Evolutionary conservation across 192 early-diverging fungal genomes (phyloP), one percentile per base, ranked within the genome.

Genomic region (Mortierella claussenii): DNA sequence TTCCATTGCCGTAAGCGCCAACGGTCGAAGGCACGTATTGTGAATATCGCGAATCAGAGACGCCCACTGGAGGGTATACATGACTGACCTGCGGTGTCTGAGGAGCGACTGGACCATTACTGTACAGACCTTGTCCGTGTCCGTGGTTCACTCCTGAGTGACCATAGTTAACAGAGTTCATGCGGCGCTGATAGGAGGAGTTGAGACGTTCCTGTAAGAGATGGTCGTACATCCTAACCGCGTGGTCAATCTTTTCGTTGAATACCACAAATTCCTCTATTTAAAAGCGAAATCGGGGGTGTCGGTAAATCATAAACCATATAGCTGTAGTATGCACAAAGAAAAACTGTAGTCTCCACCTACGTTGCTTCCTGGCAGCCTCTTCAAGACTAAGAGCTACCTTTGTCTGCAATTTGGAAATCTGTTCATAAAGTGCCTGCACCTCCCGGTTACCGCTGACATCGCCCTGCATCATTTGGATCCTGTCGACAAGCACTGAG

Each of bases 321-420:
- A n/a, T n/a, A n/a, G n/a, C n/a, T n/a, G n/a, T n/a, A n/a, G n/a
- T n/a, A n/a, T n/a, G n/a, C n/a, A n/a, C n/a, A n/a, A n/a, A n/a
- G n/a, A n/a, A n/a, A n/a, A n/a, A n/a, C n/a, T n/a, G n/a, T n/a
- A n/a, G n/a, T n/a, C n/a, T n/a, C n/a, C n/a, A 54, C 18, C 67
- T 79, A 81, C 81, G 79, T 75, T 97, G 96, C 67, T 95, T 96
- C 42, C 84, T 78, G 31, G 87, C 89, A 18, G 94, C 88, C 31
- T 89, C 90, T 26, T 92, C 89, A 24, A 97, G 76, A 27, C 78
- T 91, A 21, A 87, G 86, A 7, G 89, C 86, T n/a, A 99, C 85
- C 78, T 95, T 96, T 26, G 93, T 95, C 61, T 94, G 94, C 13
- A 98, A 73, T 51, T 92, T 84, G 4, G 89, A 89, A 43, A 99